These are phyloP conservation scores for Pythium scleroteichum DNA, from an alignment of 352 stramenopile species.

Conservation along the genomic window DNA sequence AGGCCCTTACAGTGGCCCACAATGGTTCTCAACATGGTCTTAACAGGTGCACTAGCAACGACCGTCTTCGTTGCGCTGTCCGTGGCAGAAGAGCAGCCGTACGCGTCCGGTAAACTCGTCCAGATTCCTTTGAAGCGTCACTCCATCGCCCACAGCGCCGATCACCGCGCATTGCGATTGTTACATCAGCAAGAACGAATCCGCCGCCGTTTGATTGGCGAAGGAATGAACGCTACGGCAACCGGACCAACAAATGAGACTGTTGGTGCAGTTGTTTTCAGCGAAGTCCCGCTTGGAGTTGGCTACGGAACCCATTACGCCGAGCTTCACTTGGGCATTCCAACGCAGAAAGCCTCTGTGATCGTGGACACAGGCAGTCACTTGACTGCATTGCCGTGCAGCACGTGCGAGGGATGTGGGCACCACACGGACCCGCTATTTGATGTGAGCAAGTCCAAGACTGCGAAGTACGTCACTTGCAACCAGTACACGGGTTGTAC, in stretches of 20 bases:
- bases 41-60: background rate
- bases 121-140: constrained; percentile 32
- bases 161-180: constrained; percentile 23
- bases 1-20: background rate
- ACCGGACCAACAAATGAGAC: constrained; percentile 2
- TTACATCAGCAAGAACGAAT: constrained; percentile 51
- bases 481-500: constrained; percentile 50
- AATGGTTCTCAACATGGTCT: background rate
- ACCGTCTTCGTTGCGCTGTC: background rate
- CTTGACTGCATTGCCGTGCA: constrained; percentile 78
- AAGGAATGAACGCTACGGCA: background rate
- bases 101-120: constrained; percentile 18
- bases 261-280: constrained; percentile 43
- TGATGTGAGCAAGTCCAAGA: constrained; percentile 75
- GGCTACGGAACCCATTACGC: constrained; percentile 83
- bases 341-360: constrained; percentile 78
- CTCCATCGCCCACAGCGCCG: constrained; percentile 4
- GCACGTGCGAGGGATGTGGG: constrained; percentile 64
- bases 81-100: constrained; percentile 7
- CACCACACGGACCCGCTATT: constrained; percentile 75
- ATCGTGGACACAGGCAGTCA: constrained; percentile 86
- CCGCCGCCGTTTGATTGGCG: constrained; percentile 34
- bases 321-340: constrained; percentile 79
- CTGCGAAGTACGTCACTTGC: constrained; percentile 67
- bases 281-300: constrained; percentile 64